A percentile compares a stretch with the other conserved stretches of the same genome.
Conservation (phyloP, 768 basidiomycete species). For the Trametes sanguinea region DNA sequence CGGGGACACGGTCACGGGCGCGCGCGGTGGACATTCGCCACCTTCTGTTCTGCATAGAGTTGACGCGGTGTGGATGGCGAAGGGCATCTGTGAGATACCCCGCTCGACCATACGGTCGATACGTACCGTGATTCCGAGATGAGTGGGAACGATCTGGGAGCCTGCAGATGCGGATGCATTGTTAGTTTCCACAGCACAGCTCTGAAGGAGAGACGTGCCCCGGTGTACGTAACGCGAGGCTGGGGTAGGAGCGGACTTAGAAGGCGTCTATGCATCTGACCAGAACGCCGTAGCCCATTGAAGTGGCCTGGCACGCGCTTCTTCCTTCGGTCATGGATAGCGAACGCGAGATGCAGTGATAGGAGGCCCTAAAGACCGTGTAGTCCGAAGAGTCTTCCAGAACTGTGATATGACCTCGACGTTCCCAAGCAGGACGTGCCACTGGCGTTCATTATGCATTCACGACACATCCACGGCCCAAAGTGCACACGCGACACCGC, state of each 20-base stretch:
- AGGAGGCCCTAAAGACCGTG: neutral
- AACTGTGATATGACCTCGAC: neutral
- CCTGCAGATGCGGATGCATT: no score
- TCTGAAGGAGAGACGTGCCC: neutral
- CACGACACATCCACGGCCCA: conserved; percentile 3
- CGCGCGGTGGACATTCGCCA: neutral
- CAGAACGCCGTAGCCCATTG: neutral
- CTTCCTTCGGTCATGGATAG: neutral
- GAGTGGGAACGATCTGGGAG: neutral
- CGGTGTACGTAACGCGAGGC: neutral
- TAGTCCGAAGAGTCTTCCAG: neutral
- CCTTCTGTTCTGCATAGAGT: neutral
- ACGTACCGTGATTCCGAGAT: neutral
- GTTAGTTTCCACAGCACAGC: conserved; percentile 6
- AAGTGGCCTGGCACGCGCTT: neutral
- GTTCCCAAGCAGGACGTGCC: neutral
- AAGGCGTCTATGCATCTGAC: conserved; percentile 3
- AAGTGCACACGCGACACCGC: neutral
- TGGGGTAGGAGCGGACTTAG: conserved; percentile 1
- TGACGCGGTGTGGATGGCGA: neutral
- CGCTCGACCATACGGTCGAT: neutral
- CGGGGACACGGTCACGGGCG: neutral
- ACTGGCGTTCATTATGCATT: neutral
- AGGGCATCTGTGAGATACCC: neutral
- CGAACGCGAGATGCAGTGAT: neutral